Evolutionary conservation across 768 basidiomycete genomes (phyloP), one percentile per base, ranked within the genome.

Genomic region (Amanita rubescens): DNA sequence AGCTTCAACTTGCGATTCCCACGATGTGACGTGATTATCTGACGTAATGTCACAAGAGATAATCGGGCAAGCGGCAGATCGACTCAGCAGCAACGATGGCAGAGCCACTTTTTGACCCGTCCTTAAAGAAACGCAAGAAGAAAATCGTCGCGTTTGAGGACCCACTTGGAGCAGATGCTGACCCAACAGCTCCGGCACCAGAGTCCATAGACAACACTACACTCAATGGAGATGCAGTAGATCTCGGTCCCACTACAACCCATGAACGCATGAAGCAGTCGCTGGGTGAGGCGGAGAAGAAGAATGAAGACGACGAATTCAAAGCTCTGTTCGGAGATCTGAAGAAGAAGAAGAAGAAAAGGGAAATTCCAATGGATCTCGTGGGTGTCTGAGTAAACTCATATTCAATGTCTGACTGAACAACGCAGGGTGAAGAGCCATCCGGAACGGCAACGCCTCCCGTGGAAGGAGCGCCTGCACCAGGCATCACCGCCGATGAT

Each of bases 341-440:
- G 66, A 92, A 90, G 79, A 92, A 87, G 79, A 92, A 91, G 69
- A 92, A 91, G 74, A 93, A 92, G 75, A 90, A 87, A 76, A 92
- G 90, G 67, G 90, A 91, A 53, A 88, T 92, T 55, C 89, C 88
- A 4, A 77, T 90, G 66, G 87, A 90, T 68, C 70, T 90, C 55
- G 87, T 87, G 65, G 58, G 85, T 73, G 63, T 24, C 30, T 24
- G 9, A 24, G 10, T 34, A 5, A 51, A 42, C 35, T 42, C 54
- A 56, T 52, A 49, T 39, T 45, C 37, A 9, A 35, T 46, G n/a
- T 46, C 27, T 49, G 25, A 24, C 12, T 41, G 14, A 54, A 51
- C 58, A 8, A 14, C 25, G 25, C n/a, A 86, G 85, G 81, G 74
- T 14, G 87, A 89, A 20, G 81, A 34, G 34, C 30, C 69, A 54